phyloP scores from a whole-genome alignment of 208 protist genomes.

The Trypanosomatidae sp. region DNA sequence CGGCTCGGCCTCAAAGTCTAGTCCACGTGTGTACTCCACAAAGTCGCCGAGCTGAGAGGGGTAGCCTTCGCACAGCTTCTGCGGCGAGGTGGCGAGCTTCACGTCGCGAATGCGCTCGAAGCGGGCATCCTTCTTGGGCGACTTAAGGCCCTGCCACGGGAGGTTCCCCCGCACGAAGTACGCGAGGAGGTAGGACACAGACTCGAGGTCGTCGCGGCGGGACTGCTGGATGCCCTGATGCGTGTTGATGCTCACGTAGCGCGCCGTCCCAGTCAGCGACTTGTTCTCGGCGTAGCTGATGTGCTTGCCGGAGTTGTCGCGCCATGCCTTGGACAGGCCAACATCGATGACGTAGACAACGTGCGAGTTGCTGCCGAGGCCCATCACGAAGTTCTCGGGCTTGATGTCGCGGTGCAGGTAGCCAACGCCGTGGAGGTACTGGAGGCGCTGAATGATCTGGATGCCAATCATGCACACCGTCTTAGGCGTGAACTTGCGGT shows the following conservation, averaged over 20 bases:
- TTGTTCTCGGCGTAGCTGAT: slow-evolving; percentile 99
- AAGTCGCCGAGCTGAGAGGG: slow-evolving; percentile 97
- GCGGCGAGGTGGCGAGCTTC: slow-evolving; percentile 96
- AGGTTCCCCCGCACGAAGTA: slow-evolving; percentile 99
- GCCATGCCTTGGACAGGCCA: slow-evolving; percentile 99
- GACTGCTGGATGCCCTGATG: slow-evolving; percentile 98
- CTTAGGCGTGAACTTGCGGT: slow-evolving; percentile 88
- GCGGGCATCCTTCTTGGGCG: slow-evolving; percentile 98
- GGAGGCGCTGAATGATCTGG: slow-evolving; percentile 90
- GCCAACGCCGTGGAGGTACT: slow-evolving; percentile 93
- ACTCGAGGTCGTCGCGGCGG: slow-evolving; percentile 98
- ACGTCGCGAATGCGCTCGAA: slow-evolving; percentile 98
- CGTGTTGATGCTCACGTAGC: slow-evolving; percentile 99
- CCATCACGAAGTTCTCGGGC: slow-evolving; percentile 96
- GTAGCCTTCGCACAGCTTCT: slow-evolving; percentile 95
- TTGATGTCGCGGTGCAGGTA: slow-evolving; percentile 95
- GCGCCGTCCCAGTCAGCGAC: slow-evolving; percentile 98
- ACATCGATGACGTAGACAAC: slow-evolving; percentile 99
- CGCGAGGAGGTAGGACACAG: slow-evolving; percentile 99
- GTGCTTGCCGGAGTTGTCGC: slow-evolving; percentile 98
- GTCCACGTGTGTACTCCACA: slow-evolving; percentile 96
- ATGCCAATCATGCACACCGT: slow-evolving; percentile 93
- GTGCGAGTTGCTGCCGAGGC: slow-evolving; percentile 85
- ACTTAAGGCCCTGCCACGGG: slow-evolving; percentile 98
- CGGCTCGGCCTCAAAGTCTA: slow-evolving; percentile 99